Evolutionary conservation across 768 basidiomycete species (phyloP), one percentile per base, ranked within the genome.

Genomic region (Boletus barrowsii): DNA sequence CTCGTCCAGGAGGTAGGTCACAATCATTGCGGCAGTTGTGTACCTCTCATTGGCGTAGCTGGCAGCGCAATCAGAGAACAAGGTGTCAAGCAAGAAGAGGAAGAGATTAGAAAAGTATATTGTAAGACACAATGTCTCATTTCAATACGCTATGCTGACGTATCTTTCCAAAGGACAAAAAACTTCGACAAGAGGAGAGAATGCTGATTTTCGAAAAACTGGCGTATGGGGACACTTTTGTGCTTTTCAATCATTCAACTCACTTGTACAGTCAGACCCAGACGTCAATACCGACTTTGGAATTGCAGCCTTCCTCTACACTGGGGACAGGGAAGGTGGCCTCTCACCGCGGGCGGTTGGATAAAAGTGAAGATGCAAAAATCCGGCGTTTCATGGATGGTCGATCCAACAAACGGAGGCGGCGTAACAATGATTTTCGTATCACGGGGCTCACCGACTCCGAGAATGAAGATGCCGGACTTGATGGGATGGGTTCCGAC

Each of bases 61-160:
- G 53, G 54, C 62, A 44, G 69, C 68, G 29, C 80, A 85, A 68
- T 79, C 83, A 10, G 81, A 87, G 42, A 82, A 81, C 4, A 89
- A 87, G 66, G 85, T 90, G 77, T 88, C 82, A 42, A 81, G 74
- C 53, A 94, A 94, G 75, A 95, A 92, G 75, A 87, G 84, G 74
- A 94, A 89, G 68, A 76, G 91, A 49, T 73, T 98, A 5, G 95
- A 98, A 58, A 91, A 91, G 58, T 98, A 93, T 64, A 94, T 98
- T 62, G 93, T 92, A 52, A 63, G 87, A 72, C 15, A 20, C 40
- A 9, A 26, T 36, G 5, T 33, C 11, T 14, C 17, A 18, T 32
- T 53, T 40, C 22, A 15, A 32, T 30, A 14, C 7, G 24, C 24
- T 44, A 45, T 24, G 5, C 44, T 55, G 41, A 63, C 29, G 4